phyloP scores from a whole-genome alignment of 805 yeast species.

The Teunomyces tritomae region DNA sequence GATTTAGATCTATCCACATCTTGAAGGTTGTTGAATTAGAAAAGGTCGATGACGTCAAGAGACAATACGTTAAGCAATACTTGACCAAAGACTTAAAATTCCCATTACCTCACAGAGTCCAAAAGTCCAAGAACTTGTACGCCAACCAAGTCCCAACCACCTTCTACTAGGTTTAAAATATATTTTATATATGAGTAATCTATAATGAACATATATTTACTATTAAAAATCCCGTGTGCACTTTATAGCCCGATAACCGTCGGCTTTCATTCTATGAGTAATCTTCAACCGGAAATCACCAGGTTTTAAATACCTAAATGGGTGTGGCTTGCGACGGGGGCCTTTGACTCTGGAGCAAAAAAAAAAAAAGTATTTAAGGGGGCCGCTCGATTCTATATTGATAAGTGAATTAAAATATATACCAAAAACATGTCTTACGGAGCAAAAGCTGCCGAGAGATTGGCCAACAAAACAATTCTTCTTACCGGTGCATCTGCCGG shows the following conservation, averaged over 20 bases:
- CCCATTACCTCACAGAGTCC: constrained; percentile 99
- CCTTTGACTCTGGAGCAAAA: background rate
- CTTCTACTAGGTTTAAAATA: constrained; percentile 64
- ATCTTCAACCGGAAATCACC: background rate
- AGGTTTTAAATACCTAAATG: no score
- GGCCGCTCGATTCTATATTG: background rate
- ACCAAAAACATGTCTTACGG: constrained; percentile 57
- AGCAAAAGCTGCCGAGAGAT: constrained; percentile 70
- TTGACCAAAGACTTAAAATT: constrained; percentile 92
- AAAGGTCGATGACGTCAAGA: constrained; percentile 97
- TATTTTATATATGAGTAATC: constrained; percentile 8
- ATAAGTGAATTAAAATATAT: background rate
- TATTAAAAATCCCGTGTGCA: background rate
- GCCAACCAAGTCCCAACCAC: constrained; percentile 95
- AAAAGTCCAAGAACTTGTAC: constrained; percentile 83
- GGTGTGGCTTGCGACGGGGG: no score
- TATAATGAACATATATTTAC: constrained; percentile 6
- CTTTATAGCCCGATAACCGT: no score
- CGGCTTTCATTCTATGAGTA: background rate
- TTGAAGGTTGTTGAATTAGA: constrained; percentile 98
- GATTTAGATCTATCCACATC: constrained; percentile 99
- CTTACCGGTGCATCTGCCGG: constrained; percentile 98
- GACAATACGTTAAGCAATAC: constrained; percentile 98
- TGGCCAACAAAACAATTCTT: constrained; percentile 73
- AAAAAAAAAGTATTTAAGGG: background rate